phyloP scores from a whole-genome alignment of 176 grass and related monocot species.

The Aegilops umbellulata region DNA sequence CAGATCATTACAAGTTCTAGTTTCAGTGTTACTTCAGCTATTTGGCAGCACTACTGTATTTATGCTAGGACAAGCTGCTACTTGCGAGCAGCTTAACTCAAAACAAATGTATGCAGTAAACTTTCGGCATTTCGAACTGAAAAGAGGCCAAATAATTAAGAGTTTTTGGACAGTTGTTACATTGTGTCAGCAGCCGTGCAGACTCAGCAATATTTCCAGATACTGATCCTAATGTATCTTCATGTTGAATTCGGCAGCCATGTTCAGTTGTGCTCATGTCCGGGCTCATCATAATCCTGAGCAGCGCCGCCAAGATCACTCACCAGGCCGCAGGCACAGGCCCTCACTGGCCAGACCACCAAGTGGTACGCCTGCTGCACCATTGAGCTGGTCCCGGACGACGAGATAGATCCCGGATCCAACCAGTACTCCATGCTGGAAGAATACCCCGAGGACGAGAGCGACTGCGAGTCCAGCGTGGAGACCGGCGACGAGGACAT shows the following conservation, averaged over 20 bases:
- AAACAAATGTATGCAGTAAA: neutral
- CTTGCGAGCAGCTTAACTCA: neutral
- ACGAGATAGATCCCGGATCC: neutral
- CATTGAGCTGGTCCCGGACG: constrained; percentile 39
- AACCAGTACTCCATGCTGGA: constrained; percentile 36
- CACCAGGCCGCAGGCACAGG: constrained; percentile 94
- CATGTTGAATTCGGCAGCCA: constrained; percentile 38
- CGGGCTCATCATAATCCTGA: constrained; percentile 76
- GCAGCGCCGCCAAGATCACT: constrained; percentile 87
- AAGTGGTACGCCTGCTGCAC: constrained; percentile 98
- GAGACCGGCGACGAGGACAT: constrained; percentile 67
- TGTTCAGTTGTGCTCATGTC: constrained; percentile 82
- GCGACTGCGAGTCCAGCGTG: constrained; percentile 21
- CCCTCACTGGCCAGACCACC: constrained; percentile 79
- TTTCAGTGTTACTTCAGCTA: too few relatives aligned
- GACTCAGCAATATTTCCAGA: neutral
- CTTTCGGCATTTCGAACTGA: neutral
- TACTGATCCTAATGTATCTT: neutral
- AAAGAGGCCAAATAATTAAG: neutral
- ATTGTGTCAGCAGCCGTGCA: neutral
- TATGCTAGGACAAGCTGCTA: neutral
- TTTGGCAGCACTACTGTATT: neutral
- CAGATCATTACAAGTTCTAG: too few relatives aligned
- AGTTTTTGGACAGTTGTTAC: neutral
- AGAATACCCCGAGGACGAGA: neutral